phyloP scores from a whole-genome alignment of 352 stramenopile genomes.

The Phytophthora uliginosa region DNA sequence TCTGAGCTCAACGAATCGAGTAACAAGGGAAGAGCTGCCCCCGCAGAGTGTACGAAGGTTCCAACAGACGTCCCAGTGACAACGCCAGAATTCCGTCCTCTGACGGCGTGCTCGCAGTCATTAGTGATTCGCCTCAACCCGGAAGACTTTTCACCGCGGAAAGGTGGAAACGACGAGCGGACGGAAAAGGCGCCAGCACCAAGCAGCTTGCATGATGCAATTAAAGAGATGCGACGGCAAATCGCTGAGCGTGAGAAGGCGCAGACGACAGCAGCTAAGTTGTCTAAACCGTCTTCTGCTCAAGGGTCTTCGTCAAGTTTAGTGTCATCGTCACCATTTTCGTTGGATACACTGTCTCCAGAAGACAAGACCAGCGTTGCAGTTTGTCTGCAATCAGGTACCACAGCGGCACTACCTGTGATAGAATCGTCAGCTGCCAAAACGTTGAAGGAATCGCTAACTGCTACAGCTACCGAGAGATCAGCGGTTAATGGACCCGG shows the following conservation, averaged over 20 bases:
- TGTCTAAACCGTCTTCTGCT: slow-evolving; percentile 21
- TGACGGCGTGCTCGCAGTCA: slow-evolving; percentile 77
- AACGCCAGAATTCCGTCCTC: slow-evolving; percentile 53
- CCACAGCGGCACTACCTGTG: not conserved
- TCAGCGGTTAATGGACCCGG: not conserved
- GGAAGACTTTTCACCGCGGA: slow-evolving; percentile 56
- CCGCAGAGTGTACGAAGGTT: slow-evolving; percentile 5
- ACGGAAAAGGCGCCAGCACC: slow-evolving; percentile 8
- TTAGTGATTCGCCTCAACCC: slow-evolving; percentile 71
- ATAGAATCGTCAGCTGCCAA: slow-evolving; percentile 13
- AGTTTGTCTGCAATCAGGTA: slow-evolving; percentile 5
- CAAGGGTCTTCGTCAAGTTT: slow-evolving; percentile 19
- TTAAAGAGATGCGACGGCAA: slow-evolving; percentile 63
- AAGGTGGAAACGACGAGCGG: slow-evolving; percentile 24
- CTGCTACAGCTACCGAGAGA: not conserved
- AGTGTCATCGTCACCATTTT: slow-evolving; percentile 26
- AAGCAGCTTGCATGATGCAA: slow-evolving; percentile 40
- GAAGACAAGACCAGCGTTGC: slow-evolving; percentile 15
- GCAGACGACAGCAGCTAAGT: slow-evolving; percentile 28
- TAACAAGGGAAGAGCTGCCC: slow-evolving; percentile 4
- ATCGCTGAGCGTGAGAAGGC: slow-evolving; percentile 66
- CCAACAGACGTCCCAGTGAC: slow-evolving; percentile 3
- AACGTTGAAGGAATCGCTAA: slow-evolving; percentile 1
- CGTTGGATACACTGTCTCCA: not conserved
- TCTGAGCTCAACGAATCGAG: slow-evolving; percentile 11